Percentiles rank a stretch among this genome's conserved stretches.
Conservation (phyloP, 306 rosid species). For the Castanea mollissima region DNA sequence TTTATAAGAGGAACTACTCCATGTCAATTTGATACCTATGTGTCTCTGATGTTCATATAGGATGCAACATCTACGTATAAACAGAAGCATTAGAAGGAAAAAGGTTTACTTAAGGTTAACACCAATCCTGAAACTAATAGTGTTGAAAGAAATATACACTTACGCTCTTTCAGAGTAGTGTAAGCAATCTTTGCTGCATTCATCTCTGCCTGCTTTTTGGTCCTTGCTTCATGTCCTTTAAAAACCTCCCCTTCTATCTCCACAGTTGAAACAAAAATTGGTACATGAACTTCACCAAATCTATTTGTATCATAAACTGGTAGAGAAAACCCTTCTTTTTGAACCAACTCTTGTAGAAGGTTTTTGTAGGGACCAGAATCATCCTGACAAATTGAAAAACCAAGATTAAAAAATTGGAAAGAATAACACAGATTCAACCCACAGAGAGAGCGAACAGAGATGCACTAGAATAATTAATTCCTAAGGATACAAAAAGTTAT, state of each 20-base stretch:
- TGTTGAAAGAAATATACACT: constrained; percentile 32
- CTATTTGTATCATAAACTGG: constrained; percentile 51
- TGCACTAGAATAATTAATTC: neutral
- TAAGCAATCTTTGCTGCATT: constrained; percentile 84
- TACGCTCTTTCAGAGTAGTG: constrained; percentile 44
- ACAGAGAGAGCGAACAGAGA: neutral
- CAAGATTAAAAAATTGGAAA: neutral
- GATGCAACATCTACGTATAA: neutral
- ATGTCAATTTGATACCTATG: neutral
- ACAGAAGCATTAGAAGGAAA: neutral
- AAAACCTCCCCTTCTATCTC: constrained; percentile 55
- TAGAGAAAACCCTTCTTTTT: constrained; percentile 46
- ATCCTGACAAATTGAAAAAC: constrained; percentile 42
- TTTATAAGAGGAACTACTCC: too few relatives aligned
- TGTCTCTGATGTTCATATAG: neutral
- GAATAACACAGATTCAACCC: neutral
- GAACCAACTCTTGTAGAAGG: constrained; percentile 75
- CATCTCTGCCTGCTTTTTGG: constrained; percentile 77
- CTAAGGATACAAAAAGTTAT: constrained; percentile 2
- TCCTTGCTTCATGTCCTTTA: constrained; percentile 56
- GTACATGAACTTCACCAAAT: constrained; percentile 61
- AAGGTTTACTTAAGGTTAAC: neutral
- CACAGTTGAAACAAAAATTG: constrained; percentile 60
- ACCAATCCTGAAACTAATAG: neutral
- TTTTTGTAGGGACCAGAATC: constrained; percentile 61